These are phyloP conservation scores for Krasilnikovozyma curviuscula DNA, from an alignment of 768 basidiomycete genomes.

Conservation along the genomic window DNA sequence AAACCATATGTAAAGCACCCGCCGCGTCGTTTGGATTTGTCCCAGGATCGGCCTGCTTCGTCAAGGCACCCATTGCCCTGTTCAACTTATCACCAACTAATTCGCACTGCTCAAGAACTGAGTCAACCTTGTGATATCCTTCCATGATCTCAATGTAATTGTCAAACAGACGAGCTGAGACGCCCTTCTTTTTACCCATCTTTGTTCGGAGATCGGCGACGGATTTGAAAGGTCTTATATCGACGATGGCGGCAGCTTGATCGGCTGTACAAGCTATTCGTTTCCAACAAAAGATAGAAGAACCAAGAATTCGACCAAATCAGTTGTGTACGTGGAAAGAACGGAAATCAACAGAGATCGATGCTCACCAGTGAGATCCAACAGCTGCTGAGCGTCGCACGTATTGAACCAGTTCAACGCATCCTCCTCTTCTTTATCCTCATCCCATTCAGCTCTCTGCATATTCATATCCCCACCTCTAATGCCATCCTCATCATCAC, in stretches of 20 bases:
- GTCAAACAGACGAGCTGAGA: conserved; percentile 77
- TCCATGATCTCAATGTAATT: conserved; percentile 65
- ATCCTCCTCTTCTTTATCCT: conserved; percentile 1
- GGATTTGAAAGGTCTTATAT: conserved; percentile 57
- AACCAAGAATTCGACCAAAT: not conserved
- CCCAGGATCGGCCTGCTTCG: conserved; percentile 19
- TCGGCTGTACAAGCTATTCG: conserved; percentile 42
- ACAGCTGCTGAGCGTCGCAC: conserved; percentile 26
- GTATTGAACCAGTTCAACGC: conserved; percentile 29
- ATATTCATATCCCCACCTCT: not conserved
- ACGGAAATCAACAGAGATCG: not conserved
- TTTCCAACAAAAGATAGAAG: not conserved
- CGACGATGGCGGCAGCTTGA: conserved; percentile 61
- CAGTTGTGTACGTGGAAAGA: not conserved
- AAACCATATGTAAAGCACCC: conserved; percentile 16
- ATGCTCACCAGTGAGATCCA: conserved; percentile 30
- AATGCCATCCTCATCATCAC: conserved; percentile 1
- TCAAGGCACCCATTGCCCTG: conserved; percentile 62
- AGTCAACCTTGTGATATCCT: conserved; percentile 65
- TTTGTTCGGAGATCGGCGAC: conserved; percentile 55
- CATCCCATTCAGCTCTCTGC: conserved; percentile 2
- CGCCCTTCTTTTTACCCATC: conserved; percentile 80
- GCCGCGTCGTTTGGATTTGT: not conserved
- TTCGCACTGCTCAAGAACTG: conserved; percentile 73
- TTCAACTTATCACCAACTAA: conserved; percentile 56